Conservation (phyloP, 139 green algal genomes). For the Picochlorum costavermella region DNA sequence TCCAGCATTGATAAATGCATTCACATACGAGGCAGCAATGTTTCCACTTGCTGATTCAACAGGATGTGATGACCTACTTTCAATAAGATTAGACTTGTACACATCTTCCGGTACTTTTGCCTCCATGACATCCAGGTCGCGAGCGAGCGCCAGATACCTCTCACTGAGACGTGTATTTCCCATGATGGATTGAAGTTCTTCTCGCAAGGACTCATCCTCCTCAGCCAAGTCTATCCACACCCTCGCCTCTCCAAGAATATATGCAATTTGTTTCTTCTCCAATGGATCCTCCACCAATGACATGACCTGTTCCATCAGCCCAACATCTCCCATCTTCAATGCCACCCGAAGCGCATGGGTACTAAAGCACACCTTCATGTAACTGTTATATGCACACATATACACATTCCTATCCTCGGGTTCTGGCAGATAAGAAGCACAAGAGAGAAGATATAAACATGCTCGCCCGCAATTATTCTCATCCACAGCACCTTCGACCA, state of each 20-base stretch:
- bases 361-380: slow-evolving; percentile 53
- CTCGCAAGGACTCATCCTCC: slow-evolving; percentile 56
- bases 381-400: slow-evolving; percentile 71
- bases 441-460: slow-evolving; percentile 89
- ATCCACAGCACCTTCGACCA: slow-evolving; percentile 71
- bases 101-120: slow-evolving; percentile 86
- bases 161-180: slow-evolving; percentile 75
- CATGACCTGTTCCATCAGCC: slow-evolving; percentile 24
- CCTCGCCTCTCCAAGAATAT: slow-evolving; percentile 79
- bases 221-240: slow-evolving; percentile 69
- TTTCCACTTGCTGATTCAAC: slow-evolving; percentile 85
- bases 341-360: slow-evolving; percentile 80
- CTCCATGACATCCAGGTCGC: slow-evolving; percentile 98
- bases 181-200: slow-evolving; percentile 29
- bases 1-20: slow-evolving; percentile 96
- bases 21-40: slow-evolving; percentile 93
- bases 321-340: slow-evolving; percentile 24
- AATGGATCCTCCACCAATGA: slow-evolving; percentile 35
- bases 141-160: slow-evolving; percentile 82
- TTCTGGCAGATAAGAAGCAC: slow-evolving; percentile 84
- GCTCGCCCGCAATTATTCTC: slow-evolving; percentile 66
- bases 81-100: slow-evolving; percentile 93
- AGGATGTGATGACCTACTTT: slow-evolving; percentile 64
- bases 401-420: slow-evolving; percentile 82
- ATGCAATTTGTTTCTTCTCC: slow-evolving; percentile 71